Conservation (phyloP, 768 basidiomycete genomes). For the Pluteus cervinus region DNA sequence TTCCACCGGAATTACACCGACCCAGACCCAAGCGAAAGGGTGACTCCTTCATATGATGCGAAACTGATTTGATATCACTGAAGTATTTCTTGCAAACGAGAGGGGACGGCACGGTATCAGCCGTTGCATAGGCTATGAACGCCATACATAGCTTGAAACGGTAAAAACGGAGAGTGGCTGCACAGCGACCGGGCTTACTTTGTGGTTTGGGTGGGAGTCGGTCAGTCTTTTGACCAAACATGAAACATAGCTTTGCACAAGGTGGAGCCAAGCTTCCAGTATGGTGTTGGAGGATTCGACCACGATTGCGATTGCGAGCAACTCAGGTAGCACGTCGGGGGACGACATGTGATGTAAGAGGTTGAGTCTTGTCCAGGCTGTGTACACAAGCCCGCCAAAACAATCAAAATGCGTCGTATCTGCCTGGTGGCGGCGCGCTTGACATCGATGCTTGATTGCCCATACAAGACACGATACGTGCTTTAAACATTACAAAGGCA, state of each 20-base stretch:
- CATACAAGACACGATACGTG: no score
- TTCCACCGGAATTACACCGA: slow-evolving; percentile 40
- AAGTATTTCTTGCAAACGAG: slow-evolving; percentile 57
- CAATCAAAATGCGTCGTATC: no score
- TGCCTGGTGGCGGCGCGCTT: no score
- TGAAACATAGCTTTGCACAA: slow-evolving; percentile 41
- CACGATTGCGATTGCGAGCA: slow-evolving; percentile 51
- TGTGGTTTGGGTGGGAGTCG: slow-evolving; percentile 33
- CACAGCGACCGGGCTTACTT: slow-evolving; percentile 21
- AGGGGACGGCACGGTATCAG: slow-evolving; percentile 50
- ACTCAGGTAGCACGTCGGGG: no score
- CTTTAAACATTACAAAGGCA: no score
- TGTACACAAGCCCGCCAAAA: no score
- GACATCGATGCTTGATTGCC: no score
- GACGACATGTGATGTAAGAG: no score
- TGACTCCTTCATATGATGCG: slow-evolving; percentile 41
- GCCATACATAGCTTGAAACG: slow-evolving; percentile 32
- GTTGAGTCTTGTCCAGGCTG: no score
- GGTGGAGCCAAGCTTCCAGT: slow-evolving; percentile 42
- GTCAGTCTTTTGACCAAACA: slow-evolving; percentile 46
- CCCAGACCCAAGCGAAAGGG: slow-evolving; percentile 49
- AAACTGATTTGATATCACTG: slow-evolving; percentile 29
- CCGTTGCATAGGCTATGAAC: slow-evolving; percentile 57
- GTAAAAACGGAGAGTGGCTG: slow-evolving; percentile 1
- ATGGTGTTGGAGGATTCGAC: slow-evolving; percentile 56